phyloP scores from a whole-genome alignment of 2,329 filamentous ascomycete genomes.

The Podosphaera aphanis region DNA sequence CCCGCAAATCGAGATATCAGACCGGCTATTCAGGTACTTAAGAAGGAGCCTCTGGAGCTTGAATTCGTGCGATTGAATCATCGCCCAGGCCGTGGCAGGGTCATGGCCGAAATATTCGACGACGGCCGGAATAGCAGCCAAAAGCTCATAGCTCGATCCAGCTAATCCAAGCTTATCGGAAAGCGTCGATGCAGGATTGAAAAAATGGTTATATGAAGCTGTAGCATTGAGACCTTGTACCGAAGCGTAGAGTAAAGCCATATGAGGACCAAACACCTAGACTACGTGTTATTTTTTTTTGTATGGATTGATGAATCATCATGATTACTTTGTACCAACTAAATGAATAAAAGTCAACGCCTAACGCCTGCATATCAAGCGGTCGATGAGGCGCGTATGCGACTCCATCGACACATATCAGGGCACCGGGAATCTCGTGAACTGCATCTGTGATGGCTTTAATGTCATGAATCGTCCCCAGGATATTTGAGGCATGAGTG shows the following conservation, averaged over 20 bases:
- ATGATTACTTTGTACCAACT: slow-evolving; percentile 46
- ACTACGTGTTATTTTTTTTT: not conserved
- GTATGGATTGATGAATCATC: not conserved
- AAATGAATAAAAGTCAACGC: slow-evolving; percentile 56
- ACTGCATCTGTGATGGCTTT: slow-evolving; percentile 29
- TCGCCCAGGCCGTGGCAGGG: slow-evolving; percentile 22
- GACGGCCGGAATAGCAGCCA: slow-evolving; percentile 36
- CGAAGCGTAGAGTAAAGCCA: slow-evolving; percentile 46
- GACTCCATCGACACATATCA: slow-evolving; percentile 54
- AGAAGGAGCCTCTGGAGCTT: slow-evolving; percentile 34
- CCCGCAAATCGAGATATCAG: slow-evolving; percentile 34
- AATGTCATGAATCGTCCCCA: slow-evolving; percentile 46
- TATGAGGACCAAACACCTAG: slow-evolving; percentile 41
- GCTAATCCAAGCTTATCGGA: slow-evolving; percentile 46
- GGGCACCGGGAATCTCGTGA: slow-evolving; percentile 24
- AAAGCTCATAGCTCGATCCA: slow-evolving; percentile 46
- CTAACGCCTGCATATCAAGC: slow-evolving; percentile 43
- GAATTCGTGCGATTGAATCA: slow-evolving; percentile 34
- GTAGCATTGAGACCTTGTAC: slow-evolving; percentile 30
- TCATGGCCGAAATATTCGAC: slow-evolving; percentile 32
- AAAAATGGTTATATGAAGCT: slow-evolving; percentile 38
- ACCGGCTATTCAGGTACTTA: slow-evolving; percentile 28
- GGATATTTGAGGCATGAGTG: slow-evolving; percentile 52
- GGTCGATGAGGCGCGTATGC: slow-evolving; percentile 51
- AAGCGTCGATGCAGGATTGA: slow-evolving; percentile 35